These are phyloP conservation scores for Fraxinus pennsylvanica DNA, from an alignment of 257 asterid genomes.

Conservation along the genomic window DNA sequence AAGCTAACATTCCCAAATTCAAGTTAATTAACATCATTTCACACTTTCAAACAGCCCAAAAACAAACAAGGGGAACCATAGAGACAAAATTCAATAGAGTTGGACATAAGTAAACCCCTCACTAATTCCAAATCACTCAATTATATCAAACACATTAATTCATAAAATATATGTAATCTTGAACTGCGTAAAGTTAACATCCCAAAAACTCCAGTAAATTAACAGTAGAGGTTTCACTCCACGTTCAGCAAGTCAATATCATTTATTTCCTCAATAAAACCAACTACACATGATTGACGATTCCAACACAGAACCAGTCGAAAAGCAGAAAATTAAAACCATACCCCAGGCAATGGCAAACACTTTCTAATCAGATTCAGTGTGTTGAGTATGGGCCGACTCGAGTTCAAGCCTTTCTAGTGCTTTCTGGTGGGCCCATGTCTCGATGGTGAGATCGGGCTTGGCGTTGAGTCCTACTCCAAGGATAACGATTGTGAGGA, in stretches of 20 bases:
- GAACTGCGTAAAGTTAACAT: background rate
- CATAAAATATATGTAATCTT: conserved; percentile 5
- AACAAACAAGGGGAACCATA: background rate
- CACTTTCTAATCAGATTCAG: conserved; percentile 36
- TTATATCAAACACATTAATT: background rate
- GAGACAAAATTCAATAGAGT: background rate
- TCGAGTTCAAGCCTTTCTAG: conserved; percentile 82
- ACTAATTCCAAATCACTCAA: background rate
- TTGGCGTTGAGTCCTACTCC: conserved; percentile 94
- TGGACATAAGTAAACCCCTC: background rate
- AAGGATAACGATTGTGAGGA: conserved; percentile 73
- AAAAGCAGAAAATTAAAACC: conserved; percentile 3
- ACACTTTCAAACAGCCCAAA: background rate
- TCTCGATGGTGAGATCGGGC: conserved; percentile 95
- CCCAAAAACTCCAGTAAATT: conserved; percentile 19
- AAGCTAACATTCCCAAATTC: background rate
- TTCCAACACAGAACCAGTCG: conserved; percentile 26
- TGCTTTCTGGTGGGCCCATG: conserved; percentile 99
- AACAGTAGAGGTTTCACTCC: conserved; percentile 8
- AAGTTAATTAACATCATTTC: background rate
- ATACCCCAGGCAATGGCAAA: conserved; percentile 11
- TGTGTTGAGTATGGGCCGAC: conserved; percentile 32
- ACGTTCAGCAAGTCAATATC: conserved; percentile 14
- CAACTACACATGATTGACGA: conserved; percentile 30
- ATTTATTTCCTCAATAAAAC: conserved; percentile 34